Conservation (phyloP, 1,139 yeast species). For the Taphrina confusa region DNA sequence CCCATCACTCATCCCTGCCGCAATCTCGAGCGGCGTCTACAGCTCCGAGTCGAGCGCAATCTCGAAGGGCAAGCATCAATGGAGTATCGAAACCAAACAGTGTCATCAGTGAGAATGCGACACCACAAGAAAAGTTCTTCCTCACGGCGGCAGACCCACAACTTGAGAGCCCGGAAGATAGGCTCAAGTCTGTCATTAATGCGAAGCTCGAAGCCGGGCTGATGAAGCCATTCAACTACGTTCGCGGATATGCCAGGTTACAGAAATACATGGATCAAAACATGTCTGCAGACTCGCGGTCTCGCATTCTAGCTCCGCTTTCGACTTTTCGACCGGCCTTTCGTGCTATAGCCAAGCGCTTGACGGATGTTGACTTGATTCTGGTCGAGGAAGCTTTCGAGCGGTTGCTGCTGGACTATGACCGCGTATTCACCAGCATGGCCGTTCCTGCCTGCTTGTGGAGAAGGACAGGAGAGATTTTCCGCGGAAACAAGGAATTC, state of each 20-base stretch:
- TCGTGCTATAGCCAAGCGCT: slow-evolving; percentile 84
- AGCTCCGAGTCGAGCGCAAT: slow-evolving; percentile 8
- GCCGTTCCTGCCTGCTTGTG: slow-evolving; percentile 97
- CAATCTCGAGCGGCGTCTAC: slow-evolving; percentile 16
- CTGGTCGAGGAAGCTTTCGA: slow-evolving; percentile 93
- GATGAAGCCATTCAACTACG: slow-evolving; percentile 89
- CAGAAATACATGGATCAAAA: slow-evolving; percentile 91
- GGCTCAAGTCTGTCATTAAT: slow-evolving; percentile 89
- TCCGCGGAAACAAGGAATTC: slow-evolving; percentile 93
- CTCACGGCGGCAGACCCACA: slow-evolving; percentile 97
- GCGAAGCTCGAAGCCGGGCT: slow-evolving; percentile 95
- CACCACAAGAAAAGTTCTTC: slow-evolving; percentile 90
- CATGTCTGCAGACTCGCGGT: slow-evolving; percentile 82
- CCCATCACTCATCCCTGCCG: slow-evolving; percentile 11
- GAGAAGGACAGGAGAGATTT: slow-evolving; percentile 96
- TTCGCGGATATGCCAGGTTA: slow-evolving; percentile 86
- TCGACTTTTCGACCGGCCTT: slow-evolving; percentile 90
- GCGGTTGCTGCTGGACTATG: slow-evolving; percentile 88
- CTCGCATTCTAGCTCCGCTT: slow-evolving; percentile 83
- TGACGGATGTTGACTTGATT: slow-evolving; percentile 88
- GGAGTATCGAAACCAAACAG: background rate
- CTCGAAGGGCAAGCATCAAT: slow-evolving; percentile 11
- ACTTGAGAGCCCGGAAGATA: slow-evolving; percentile 83
- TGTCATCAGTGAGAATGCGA: slow-evolving; percentile 50
- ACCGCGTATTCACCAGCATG: slow-evolving; percentile 94